Evolutionary conservation across 1,284 basidiomycete genomes (phyloP), one percentile per base, ranked within the genome.

Genomic region (Cryptococcus neoformans): DNA sequence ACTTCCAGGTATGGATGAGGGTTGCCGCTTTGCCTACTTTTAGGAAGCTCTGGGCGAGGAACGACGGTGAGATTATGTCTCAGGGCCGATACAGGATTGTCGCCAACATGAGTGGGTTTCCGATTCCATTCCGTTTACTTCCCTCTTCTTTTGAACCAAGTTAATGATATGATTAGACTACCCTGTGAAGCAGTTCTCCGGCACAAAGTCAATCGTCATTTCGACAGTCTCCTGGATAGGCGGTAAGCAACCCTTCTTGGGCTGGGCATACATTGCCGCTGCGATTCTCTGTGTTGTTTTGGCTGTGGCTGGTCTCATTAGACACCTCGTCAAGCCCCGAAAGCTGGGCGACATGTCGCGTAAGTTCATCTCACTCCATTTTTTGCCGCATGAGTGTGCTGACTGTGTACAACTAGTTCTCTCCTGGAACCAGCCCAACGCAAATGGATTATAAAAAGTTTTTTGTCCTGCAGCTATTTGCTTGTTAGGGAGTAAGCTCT

Each of bases 1-100:
- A 93, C 72, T 98, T 99, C 81, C 93, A 97, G 79, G 94, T 98
- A 67, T 99, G 96, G 96, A 99, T 99, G 96, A 86, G 95, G 59
- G 95, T 92, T 1, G 92, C 96, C 1, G 95, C 94, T 21, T 80
- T 99, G 54, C 95, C 96, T 0, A 97, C 94, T 1, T 99, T 99
- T 79, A 87, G 92, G 45, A 98, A 98, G 79, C 80, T 98, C 17
- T 98, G 90, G 75, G 92, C 87, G 35, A 83, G 96, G 59, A 98
- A 98, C 76, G 95, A 98, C 70, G 76, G 84, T 36, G 81, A 87
- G 37, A 80, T 80, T 42, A 86, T 99, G 82, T 66, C 70, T 9
- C 81, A 84, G 49, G 96, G 93, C 5, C 82, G 79, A 41, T 99
- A 99, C 75, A 79, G 84, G 63, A 83, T 98, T 53, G 79, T 81